phyloP scores from a whole-genome alignment of 1,139 yeast genomes.

The Taiozyma onychis region DNA sequence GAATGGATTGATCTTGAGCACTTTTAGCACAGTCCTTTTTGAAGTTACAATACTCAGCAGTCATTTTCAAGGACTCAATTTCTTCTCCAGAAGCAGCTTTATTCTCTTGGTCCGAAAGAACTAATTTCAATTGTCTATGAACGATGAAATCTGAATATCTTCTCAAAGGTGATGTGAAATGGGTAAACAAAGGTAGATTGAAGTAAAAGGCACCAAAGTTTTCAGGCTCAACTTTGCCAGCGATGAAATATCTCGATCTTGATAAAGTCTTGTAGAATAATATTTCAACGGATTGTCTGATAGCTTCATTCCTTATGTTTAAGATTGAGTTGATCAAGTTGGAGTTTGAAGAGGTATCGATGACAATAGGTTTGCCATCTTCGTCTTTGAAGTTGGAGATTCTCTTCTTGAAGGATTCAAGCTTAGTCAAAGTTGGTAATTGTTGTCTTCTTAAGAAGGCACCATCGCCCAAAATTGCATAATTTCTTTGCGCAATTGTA shows the following conservation, averaged over 20 bases:
- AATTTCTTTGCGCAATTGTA: conserved; percentile 78
- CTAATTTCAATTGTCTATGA: conserved; percentile 81
- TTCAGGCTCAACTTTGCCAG: conserved; percentile 83
- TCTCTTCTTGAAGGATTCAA: conserved; percentile 73
- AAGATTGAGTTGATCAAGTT: conserved; percentile 70
- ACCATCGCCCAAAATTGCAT: conserved; percentile 69
- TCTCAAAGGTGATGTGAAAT: conserved; percentile 88
- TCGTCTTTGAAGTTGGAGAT: conserved; percentile 58
- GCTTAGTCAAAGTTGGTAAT: conserved; percentile 74
- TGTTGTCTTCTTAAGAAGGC: conserved; percentile 87
- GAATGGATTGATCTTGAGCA: conserved; percentile 95
- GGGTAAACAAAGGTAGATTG: conserved; percentile 83
- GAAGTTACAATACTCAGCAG: conserved; percentile 90
- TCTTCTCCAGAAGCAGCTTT: conserved; percentile 33
- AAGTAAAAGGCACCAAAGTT: conserved; percentile 73
- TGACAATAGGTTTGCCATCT: conserved; percentile 20
- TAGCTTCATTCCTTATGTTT: conserved; percentile 53
- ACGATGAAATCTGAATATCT: conserved; percentile 91
- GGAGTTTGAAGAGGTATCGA: conserved; percentile 74
- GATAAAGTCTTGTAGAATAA: conserved; percentile 76
- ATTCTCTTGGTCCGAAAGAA: conserved; percentile 36
- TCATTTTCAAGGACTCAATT: conserved; percentile 66
- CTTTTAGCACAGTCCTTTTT: conserved; percentile 90
- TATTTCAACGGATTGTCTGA: conserved; percentile 74
- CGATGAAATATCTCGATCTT: conserved; percentile 81